Percentiles rank a stretch among this genome's conserved stretches.
phyloP scores from a whole-genome alignment of 768 basidiomycete genomes.

The Candolleomyces eurysporus region DNA sequence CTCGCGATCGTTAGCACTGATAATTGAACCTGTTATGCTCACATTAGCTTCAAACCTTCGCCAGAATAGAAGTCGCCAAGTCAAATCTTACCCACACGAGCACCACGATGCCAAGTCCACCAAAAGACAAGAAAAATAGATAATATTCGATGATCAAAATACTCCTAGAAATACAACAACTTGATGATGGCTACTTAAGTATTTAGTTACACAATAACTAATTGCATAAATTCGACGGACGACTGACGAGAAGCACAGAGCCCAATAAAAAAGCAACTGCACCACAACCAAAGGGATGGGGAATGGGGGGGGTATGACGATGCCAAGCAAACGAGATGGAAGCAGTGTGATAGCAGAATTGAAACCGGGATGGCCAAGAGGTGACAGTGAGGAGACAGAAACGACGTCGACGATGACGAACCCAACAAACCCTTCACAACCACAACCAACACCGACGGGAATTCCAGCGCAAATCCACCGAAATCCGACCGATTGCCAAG shows the following conservation, averaged over 20 bases:
- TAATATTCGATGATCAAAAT: not conserved
- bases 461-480: not conserved
- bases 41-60: no score
- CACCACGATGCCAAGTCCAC: no score
- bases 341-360: not conserved
- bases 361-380: not conserved
- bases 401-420: not conserved
- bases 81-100: no score
- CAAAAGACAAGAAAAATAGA: not conserved
- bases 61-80: no score
- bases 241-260: not conserved
- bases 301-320: no score
- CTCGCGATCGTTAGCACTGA: no score
- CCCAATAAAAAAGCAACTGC: not conserved
- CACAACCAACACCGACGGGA: not conserved
- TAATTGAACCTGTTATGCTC: no score
- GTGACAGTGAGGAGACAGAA: not conserved
- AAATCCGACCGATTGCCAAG: not conserved
- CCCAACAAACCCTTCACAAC: not conserved
- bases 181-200: not conserved
- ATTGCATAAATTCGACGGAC: not conserved
- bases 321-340: not conserved
- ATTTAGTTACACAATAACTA: constrained; percentile 1
- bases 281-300: not conserved
- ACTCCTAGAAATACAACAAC: constrained; percentile 1